Base-by-base conservation (phyloP, 2,329 filamentous ascomycete species). In the Gnomoniopsis smithogilvyi region DNA sequence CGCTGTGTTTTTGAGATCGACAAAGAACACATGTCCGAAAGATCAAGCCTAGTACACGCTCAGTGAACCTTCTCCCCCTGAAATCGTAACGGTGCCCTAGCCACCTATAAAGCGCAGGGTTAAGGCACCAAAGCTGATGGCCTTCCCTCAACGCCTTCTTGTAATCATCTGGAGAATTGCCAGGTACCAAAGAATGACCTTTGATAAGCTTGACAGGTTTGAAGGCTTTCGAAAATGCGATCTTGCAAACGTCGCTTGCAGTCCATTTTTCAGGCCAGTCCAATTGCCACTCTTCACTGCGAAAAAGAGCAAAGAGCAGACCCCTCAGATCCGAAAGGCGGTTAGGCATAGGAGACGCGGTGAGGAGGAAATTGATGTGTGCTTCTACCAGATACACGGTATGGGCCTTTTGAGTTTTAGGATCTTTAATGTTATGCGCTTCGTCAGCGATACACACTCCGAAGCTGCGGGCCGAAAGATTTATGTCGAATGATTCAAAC, bases 401-500 rank as follows among this genome's bases (percentile, higher is more conserved):
- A 36, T 59, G 52, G 4, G 52, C 51, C 12, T 21, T 51, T 6
- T 3, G 33, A 1, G 52, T 36, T 14, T 19, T 56, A 10, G 52
- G 57, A 10, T 59, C 14, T 19, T 56, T 56, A 14, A 59, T 52
- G 2, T 56, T 38, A 24, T 56, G 52, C 6, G 52, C 58, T 26
- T 59, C 52, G 19, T 59, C 52, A 2, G 52, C 48, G 19, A 59
- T 52, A 14, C 54, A 30, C 15, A 36, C 50, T 19, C 57, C 57
- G 11, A 59, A 45, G 14, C 41, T 59, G 6, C 12, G 12, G 24
- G 57, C 24, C 6, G 49, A 1, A 21, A 55, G 45, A 2, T 51
- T 24, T 11, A 59, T 46, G 11, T 59, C 57, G 26, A 22, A 55
- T 11, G 46, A 51, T 6, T 6, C 3, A 4, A 51, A 51, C 36